Evolutionary conservation across 2,329 filamentous ascomycete genomes (phyloP), one percentile per base, ranked within the genome.

Genomic region (Iodosphaeria phyllophila): DNA sequence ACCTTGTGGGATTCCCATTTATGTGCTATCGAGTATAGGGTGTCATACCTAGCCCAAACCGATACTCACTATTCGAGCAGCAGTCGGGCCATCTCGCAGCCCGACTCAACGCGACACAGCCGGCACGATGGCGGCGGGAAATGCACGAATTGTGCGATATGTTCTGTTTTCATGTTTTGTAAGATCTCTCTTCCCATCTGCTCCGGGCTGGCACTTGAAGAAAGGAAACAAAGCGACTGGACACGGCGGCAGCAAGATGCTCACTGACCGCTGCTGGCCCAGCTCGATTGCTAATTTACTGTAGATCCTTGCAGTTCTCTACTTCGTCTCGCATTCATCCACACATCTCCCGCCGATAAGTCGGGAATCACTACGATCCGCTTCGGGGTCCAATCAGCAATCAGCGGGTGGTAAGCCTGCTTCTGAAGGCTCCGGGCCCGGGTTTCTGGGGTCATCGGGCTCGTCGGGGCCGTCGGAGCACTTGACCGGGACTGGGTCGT

Each of bases 111-210:
- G 20, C 16, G 23, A 19, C 19, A 12, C 4, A 27, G 30, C 28
- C 31, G 35, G 37, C 43, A 55, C 36, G 43, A 66, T 64, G 60
- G 73, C 72, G 52, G 65, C 71, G 31, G 72, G 72, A 46, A 72
- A 67, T 37, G 69, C 74, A 51, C 73, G 77, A 52, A 80, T 82
- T 43, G 54, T 73, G 60, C 67, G 70, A 60, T 74, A 73, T 52
- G 62, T 92, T 47, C 62, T 89, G 45, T 71, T 92, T 43, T 78
- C 82, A 30, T 64, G 83, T 44, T 74, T 92, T 44, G 84, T 92
- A 65, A 45, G 75, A 61, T 22, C 18, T 25, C 30, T 18, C 16
- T 12, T 20, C 7, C 6, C 16, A 12, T 12, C n/a, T 16, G 12
- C 23, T 16, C 26, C 19, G 22, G 22, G 28, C 21, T n/a, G n/a